Conservation (phyloP, 2,329 filamentous ascomycete species). For the Colletotrichum eleusines region DNA sequence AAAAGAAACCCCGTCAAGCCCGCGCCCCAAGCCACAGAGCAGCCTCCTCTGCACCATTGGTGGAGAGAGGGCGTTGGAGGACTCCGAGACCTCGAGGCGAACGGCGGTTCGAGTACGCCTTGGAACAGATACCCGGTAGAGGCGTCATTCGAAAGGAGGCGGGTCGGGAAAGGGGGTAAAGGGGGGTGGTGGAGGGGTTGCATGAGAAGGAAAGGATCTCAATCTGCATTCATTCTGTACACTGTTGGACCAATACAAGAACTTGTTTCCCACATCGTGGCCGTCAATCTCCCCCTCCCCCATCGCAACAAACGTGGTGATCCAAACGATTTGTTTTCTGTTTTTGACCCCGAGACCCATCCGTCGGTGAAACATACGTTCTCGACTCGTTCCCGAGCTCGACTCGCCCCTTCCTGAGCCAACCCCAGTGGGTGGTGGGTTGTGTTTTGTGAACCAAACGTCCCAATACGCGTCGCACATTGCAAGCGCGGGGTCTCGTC, state of each 20-base stretch:
- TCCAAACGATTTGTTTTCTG: conserved; percentile 7
- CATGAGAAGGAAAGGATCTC: background rate
- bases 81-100: conserved; percentile 1
- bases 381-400: background rate
- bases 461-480: background rate
- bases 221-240: conserved; percentile 11
- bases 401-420: background rate
- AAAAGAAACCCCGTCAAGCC: background rate
- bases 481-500: background rate
- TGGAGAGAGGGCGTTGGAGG: background rate
- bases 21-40: background rate
- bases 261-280: background rate
- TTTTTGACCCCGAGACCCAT: conserved; percentile 4
- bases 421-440: background rate
- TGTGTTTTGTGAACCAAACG: background rate
- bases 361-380: conserved; percentile 11
- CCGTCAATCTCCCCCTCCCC: background rate
- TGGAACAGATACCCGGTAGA: background rate
- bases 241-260: conserved; percentile 4
- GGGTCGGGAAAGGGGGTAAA: too few species aligned
- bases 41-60: conserved; percentile 1
- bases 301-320: conserved; percentile 2
- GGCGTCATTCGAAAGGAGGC: background rate
- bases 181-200: too few species aligned
- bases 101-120: background rate